These are phyloP conservation scores for Mastigamoeba balamuthi DNA, from an alignment of 78 protist species.

Conservation along the genomic window DNA sequence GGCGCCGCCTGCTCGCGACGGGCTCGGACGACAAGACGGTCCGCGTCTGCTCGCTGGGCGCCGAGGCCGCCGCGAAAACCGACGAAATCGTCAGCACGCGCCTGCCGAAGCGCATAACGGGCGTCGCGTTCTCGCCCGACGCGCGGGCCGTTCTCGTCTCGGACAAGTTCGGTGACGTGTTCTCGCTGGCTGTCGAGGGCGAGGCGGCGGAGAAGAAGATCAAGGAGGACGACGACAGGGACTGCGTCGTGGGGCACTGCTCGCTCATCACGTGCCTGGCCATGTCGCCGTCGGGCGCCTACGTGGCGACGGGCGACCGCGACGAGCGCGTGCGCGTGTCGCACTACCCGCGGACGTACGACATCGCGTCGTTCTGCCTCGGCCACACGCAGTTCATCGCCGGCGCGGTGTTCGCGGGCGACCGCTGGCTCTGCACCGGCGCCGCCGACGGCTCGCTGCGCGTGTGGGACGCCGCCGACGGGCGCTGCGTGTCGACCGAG, in stretches of 20 bases:
- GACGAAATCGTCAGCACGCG: slow-evolving; percentile 50
- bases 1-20: no score
- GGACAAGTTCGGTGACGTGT: background rate
- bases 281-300: background rate
- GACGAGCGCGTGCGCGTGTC: slow-evolving; percentile 2
- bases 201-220: no score
- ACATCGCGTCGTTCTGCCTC: background rate
- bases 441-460: background rate
- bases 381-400: slow-evolving; percentile 1
- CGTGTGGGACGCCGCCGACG: background rate
- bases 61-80: no score
- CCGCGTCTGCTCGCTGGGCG: no score
- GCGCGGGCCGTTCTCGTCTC: background rate
- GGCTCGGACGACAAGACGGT: no score
- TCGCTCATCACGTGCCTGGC: background rate
- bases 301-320: background rate
- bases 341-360: background rate
- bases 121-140: no score
- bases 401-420: background rate
- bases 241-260: background rate
- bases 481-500: background rate
- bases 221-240: no score
- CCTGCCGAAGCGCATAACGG: no score
- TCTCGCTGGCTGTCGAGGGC: no score
- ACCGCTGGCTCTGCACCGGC: background rate